Conservation (phyloP, 768 basidiomycete species). For the Amyloporia xantha region DNA sequence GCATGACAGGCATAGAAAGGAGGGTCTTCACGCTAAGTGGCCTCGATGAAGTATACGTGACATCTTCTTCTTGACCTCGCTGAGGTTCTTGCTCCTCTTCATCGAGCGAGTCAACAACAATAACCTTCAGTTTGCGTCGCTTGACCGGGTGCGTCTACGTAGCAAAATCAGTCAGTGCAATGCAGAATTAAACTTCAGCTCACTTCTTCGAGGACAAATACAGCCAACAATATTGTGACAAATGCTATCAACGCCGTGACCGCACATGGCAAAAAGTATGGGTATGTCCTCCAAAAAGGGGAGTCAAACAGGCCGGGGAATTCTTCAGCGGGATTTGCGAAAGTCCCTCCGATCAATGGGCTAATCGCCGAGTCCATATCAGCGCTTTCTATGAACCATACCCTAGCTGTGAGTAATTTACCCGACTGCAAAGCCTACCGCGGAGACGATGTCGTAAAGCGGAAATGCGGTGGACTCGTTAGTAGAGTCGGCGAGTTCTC, state of each 20-base stretch:
- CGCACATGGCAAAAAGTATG: conserved; percentile 58
- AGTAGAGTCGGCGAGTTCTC: conserved; percentile 48
- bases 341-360: conserved; percentile 55
- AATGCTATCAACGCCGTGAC: conserved; percentile 37
- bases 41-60: conserved; percentile 4
- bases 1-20: conserved; percentile 45
- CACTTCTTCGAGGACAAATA: conserved; percentile 51
- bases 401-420: conserved; percentile 17
- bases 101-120: background rate
- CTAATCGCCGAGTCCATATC: conserved; percentile 24
- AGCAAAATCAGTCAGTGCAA: background rate
- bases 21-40: conserved; percentile 26
- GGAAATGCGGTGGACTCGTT: conserved; percentile 57
- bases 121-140: background rate
- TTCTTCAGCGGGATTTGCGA: conserved; percentile 45
- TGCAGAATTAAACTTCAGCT: conserved; percentile 7
- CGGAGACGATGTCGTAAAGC: conserved; percentile 52
- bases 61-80: conserved; percentile 2
- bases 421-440: conserved; percentile 53
- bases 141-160: conserved; percentile 20
- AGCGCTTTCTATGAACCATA: no score
- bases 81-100: conserved; percentile 6
- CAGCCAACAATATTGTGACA: conserved; percentile 34
- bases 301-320: conserved; percentile 38
- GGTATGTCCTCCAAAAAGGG: conserved; percentile 41